Conservation (phyloP, 2,329 filamentous ascomycete genomes). For the Coniochaeta sp. region DNA sequence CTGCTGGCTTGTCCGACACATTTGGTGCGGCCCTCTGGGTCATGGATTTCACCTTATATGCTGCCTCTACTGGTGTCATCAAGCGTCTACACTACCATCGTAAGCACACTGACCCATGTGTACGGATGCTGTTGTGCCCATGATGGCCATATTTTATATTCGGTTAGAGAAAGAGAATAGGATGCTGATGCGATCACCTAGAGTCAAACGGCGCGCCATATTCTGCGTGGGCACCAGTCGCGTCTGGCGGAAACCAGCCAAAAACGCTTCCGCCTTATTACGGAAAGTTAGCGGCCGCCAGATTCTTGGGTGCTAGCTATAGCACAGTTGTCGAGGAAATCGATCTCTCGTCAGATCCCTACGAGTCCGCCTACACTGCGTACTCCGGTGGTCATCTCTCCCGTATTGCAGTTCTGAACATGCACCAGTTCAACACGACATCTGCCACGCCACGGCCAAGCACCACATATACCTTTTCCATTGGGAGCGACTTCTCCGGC, state of each 20-base stretch:
- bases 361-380: constrained; percentile 15
- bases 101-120: background rate
- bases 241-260: background rate
- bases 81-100: constrained; percentile 8
- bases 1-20: constrained; percentile 33
- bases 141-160: too few species aligned
- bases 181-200: background rate
- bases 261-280: constrained; percentile 14
- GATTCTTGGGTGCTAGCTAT: constrained; percentile 10
- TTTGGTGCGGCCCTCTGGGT: constrained; percentile 42
- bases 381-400: constrained; percentile 8
- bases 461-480: constrained; percentile 9
- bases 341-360: background rate
- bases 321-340: constrained; percentile 3
- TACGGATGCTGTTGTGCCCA: too few species aligned
- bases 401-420: constrained; percentile 13
- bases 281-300: constrained; percentile 14
- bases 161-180: too few species aligned
- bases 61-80: constrained; percentile 5
- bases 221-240: constrained; percentile 12
- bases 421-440: constrained; percentile 9
- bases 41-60: constrained; percentile 27
- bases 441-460: constrained; percentile 2
- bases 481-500: background rate
- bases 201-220: constrained; percentile 6